A percentile compares a stretch with the other conserved stretches of the same genome.
Conservation (phyloP, 2,329 filamentous ascomycete genomes). For the Ophiosphaerella narmari region DNA sequence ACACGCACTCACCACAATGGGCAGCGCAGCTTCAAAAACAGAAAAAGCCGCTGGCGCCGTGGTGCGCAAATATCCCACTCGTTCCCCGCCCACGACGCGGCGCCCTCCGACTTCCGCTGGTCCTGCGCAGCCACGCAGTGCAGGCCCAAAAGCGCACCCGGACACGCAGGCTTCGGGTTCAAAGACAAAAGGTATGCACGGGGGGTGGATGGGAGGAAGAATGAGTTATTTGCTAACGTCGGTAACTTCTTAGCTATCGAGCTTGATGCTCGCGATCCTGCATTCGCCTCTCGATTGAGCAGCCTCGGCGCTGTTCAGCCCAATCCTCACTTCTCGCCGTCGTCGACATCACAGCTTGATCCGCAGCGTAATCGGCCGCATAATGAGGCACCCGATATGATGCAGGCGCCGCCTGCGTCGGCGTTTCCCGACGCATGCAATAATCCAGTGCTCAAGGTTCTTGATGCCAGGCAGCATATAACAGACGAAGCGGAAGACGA, state of each 20-base stretch:
- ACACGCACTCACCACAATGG: constrained; percentile 51
- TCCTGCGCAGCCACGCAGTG: constrained; percentile 30
- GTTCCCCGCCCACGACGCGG: constrained; percentile 45
- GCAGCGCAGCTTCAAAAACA: constrained; percentile 63
- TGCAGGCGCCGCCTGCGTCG: constrained; percentile 34
- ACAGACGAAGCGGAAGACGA: constrained; percentile 60
- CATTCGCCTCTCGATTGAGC: constrained; percentile 81
- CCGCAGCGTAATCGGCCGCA: constrained; percentile 33
- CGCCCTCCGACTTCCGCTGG: constrained; percentile 35
- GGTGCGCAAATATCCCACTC: constrained; percentile 61
- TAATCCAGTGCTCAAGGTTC: constrained; percentile 61
- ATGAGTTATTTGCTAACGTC: background rate
- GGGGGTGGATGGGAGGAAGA: background rate
- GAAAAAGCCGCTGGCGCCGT: constrained; percentile 55
- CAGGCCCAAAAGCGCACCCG: constrained; percentile 50
- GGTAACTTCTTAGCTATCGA: constrained; percentile 55
- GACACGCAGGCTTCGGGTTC: constrained; percentile 44
- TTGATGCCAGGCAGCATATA: constrained; percentile 58
- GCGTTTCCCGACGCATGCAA: constrained; percentile 39
- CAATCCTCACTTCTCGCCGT: constrained; percentile 60
- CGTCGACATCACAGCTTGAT: constrained; percentile 55
- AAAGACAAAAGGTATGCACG: constrained; percentile 45
- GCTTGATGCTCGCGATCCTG: constrained; percentile 64
- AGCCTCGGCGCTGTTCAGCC: constrained; percentile 63
- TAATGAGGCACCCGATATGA: constrained; percentile 36